Evolutionary conservation across 75 land plant genomes (phyloP).

Genomic region (Selaginella moellendorffii): DNA sequence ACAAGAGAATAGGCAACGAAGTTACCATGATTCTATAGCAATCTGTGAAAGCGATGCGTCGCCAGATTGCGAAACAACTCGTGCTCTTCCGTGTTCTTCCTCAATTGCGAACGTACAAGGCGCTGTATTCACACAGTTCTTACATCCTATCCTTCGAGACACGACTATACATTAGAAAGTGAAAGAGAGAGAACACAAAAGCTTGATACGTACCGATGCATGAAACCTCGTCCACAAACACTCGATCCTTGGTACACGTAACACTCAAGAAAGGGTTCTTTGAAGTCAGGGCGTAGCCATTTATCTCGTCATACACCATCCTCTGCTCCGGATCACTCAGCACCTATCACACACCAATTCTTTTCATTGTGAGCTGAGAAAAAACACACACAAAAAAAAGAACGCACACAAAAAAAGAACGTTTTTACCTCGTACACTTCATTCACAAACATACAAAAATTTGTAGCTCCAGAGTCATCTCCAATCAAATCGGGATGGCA

Average conservation of each 20-base stretch:
- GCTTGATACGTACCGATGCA: conserved; percentile 64
- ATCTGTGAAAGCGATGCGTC: too few species aligned
- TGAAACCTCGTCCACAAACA: conserved; percentile 87
- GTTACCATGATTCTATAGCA: too few species aligned
- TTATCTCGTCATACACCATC: conserved; percentile 88
- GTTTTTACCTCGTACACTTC: conserved; percentile 78
- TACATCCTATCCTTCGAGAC: conserved; percentile 50
- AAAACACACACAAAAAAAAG: not conserved
- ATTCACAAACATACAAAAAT: conserved; percentile 91
- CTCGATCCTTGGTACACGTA: conserved; percentile 54
- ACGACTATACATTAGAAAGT: not conserved
- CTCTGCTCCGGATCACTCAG: conserved; percentile 93
- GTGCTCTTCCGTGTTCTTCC: conserved; percentile 90
- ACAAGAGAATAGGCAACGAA: too few species aligned
- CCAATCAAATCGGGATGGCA: conserved; percentile 96
- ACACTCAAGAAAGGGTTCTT: conserved; percentile 68
- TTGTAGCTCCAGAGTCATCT: conserved; percentile 53
- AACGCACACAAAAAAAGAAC: too few species aligned
- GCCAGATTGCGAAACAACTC: too few species aligned
- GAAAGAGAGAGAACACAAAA: not conserved
- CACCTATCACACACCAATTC: conserved; percentile 34
- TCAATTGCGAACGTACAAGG: conserved; percentile 69
- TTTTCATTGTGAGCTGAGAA: not conserved
- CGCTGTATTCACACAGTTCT: conserved; percentile 85
- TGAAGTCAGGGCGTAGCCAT: conserved; percentile 78